These are phyloP conservation scores for Barnettozyma californica DNA, from an alignment of 805 yeast genomes.

Conservation along the genomic window DNA sequence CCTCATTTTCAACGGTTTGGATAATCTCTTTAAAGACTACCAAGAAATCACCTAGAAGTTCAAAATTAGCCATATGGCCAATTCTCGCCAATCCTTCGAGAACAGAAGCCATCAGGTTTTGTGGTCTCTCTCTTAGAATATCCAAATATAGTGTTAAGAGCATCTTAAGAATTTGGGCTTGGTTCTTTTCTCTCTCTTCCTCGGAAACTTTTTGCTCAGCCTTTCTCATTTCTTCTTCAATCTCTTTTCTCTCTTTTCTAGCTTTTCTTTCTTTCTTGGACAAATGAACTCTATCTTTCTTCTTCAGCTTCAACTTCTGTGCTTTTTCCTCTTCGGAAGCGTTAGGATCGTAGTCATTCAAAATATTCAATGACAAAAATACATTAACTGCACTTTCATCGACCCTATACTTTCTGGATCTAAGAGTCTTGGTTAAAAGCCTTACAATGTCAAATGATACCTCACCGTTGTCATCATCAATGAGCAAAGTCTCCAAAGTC, in stretches of 20 bases:
- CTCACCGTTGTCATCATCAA: constrained; percentile 79
- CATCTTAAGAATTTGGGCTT: constrained; percentile 74
- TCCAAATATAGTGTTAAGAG: constrained; percentile 72
- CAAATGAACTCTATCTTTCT: constrained; percentile 85
- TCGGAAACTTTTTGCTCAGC: constrained; percentile 87
- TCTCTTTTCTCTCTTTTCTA: constrained; percentile 78
- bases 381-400: constrained; percentile 79
- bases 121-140: constrained; percentile 58
- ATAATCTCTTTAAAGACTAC: constrained; percentile 85
- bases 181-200: constrained; percentile 81
- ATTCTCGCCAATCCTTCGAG: constrained; percentile 87
- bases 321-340: constrained; percentile 41
- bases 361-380: constrained; percentile 58
- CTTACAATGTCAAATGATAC: constrained; percentile 71
- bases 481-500: constrained; percentile 62
- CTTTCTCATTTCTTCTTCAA: constrained; percentile 81
- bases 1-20: constrained; percentile 41
- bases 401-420: constrained; percentile 68
- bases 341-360: constrained; percentile 71
- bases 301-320: constrained; percentile 50
- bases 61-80: constrained; percentile 91
- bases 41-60: constrained; percentile 85
- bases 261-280: constrained; percentile 87
- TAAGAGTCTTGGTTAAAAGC: constrained; percentile 62
- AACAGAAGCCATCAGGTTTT: constrained; percentile 74